Evolutionary conservation across 805 yeast genomes (phyloP).

Genomic region (Candida jianshihensis): DNA sequence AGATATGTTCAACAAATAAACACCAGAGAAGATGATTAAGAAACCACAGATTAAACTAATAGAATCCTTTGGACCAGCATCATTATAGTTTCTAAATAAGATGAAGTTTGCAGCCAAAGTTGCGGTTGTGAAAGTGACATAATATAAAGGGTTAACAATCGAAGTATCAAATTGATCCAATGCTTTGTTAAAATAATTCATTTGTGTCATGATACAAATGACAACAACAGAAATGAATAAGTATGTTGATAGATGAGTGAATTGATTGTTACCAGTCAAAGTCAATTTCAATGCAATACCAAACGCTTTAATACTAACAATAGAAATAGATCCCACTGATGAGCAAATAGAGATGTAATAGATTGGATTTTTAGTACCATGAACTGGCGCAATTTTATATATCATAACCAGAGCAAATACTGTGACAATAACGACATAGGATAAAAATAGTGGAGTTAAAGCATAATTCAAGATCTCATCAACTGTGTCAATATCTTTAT

Average conservation of each 20-base stretch:
- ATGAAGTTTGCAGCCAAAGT: constrained; percentile 83
- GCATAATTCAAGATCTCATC: constrained; percentile 84
- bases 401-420: constrained; percentile 72
- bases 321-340: constrained; percentile 83
- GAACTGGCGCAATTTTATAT: constrained; percentile 71
- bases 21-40: constrained; percentile 82
- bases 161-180: constrained; percentile 90
- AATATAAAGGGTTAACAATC: constrained; percentile 84
- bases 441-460: constrained; percentile 65
- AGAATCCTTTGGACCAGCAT: constrained; percentile 71
- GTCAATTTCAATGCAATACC: constrained; percentile 88
- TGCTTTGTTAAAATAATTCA: constrained; percentile 92
- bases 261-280: constrained; percentile 79
- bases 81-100: constrained; percentile 80
- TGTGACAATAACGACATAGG: constrained; percentile 57
- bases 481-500: constrained; percentile 79
- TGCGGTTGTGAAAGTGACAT: constrained; percentile 86
- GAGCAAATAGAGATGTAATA: constrained; percentile 86
- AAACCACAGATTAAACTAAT: constrained; percentile 81
- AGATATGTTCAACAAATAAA: constrained; percentile 71
- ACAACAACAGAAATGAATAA: constrained; percentile 72
- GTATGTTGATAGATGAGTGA: constrained; percentile 78
- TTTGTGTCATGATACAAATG: constrained; percentile 79
- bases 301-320: constrained; percentile 88
- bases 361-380: constrained; percentile 80